Evolutionary conservation across 768 basidiomycete species (phyloP).

Genomic region (Aureoboletus auriporus): DNA sequence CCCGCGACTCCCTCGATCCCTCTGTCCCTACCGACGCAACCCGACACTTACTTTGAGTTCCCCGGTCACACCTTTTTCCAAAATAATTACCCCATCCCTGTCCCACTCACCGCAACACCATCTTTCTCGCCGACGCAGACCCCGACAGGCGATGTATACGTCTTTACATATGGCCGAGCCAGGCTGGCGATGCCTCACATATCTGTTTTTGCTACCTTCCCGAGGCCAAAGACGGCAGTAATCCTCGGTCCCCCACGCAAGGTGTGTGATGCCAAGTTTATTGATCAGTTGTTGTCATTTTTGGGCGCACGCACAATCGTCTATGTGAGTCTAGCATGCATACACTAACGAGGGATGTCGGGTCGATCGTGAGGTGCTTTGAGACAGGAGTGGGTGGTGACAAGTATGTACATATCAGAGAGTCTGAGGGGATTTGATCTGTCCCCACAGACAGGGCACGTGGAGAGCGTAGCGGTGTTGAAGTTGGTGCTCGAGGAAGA

Average conservation of each 20-base stretch:
- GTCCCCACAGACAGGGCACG: conserved; percentile 95
- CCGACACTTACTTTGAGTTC: too few species aligned
- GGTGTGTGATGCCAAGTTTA: conserved; percentile 80
- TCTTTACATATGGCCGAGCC: too few species aligned
- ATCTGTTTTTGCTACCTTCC: conserved; percentile 82
- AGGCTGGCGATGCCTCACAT: conserved; percentile 81
- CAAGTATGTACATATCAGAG: conserved; percentile 75
- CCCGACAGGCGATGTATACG: conserved; percentile 39
- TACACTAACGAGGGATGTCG: conserved; percentile 87
- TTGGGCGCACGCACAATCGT: conserved; percentile 65
- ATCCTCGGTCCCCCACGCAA: conserved; percentile 92
- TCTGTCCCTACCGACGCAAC: conserved; percentile 21
- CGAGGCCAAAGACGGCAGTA: conserved; percentile 59
- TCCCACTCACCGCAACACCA: conserved; percentile 62
- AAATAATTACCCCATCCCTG: too few species aligned
- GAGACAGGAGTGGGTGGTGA: conserved; percentile 32
- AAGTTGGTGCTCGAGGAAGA: conserved; percentile 29
- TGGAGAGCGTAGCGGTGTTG: conserved; percentile 76
- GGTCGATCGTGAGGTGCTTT: conserved; percentile 54
- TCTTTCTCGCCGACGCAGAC: conserved; percentile 39
- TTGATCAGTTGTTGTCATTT: conserved; percentile 74
- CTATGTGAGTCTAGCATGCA: conserved; percentile 95
- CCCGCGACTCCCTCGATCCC: conserved; percentile 74
- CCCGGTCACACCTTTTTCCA: too few species aligned
- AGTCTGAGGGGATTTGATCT: conserved; percentile 87